Percentiles rank a stretch among this genome's conserved stretches.
Evolutionary conservation across 805 yeast species (phyloP).

Genomic region (Starmerella kuoi): DNA sequence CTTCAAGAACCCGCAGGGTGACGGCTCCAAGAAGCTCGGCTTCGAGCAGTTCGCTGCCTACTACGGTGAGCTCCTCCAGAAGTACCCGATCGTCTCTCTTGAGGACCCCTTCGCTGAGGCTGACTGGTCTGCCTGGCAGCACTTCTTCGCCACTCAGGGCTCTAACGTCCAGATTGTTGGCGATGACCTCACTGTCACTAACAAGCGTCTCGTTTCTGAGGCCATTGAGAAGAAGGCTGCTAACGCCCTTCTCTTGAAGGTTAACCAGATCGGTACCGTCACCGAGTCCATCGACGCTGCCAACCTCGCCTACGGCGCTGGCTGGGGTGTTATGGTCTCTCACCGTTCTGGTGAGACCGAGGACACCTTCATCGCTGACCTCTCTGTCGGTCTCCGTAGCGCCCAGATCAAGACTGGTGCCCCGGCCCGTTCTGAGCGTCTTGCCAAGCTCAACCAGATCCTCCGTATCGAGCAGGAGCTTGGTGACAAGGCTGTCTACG

Average conservation of each 20-base stretch:
- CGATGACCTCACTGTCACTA: constrained; percentile 97
- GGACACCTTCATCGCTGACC: constrained; percentile 96
- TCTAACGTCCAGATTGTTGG: constrained; percentile 78
- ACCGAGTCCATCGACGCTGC: constrained; percentile 97
- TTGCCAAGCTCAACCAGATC: constrained; percentile 97
- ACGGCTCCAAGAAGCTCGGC: constrained; percentile 78
- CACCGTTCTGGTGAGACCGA: constrained; percentile 99
- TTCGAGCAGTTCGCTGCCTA: constrained; percentile 77
- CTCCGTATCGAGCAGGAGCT: constrained; percentile 97
- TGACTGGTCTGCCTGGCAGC: constrained; percentile 98
- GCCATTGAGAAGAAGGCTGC: constrained; percentile 97
- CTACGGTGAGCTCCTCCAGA: constrained; percentile 66
- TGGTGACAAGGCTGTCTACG: constrained; percentile 93
- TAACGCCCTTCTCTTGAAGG: constrained; percentile 88
- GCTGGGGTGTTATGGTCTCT: constrained; percentile 99
- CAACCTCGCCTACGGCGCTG: constrained; percentile 83
- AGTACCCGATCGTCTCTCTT: constrained; percentile 94
- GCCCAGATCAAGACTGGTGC: constrained; percentile 99
- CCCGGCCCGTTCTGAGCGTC: constrained; percentile 99
- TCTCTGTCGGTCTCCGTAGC: constrained; percentile 92
- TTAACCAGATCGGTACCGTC: constrained; percentile 96
- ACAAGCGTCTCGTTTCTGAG: constrained; percentile 84
- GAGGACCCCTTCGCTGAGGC: constrained; percentile 99
- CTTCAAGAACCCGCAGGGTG: constrained; percentile 94
- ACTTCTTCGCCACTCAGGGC: constrained; percentile 47